phyloP scores from a whole-genome alignment of 176 grass and related monocot species.

The Oryza punctata region DNA sequence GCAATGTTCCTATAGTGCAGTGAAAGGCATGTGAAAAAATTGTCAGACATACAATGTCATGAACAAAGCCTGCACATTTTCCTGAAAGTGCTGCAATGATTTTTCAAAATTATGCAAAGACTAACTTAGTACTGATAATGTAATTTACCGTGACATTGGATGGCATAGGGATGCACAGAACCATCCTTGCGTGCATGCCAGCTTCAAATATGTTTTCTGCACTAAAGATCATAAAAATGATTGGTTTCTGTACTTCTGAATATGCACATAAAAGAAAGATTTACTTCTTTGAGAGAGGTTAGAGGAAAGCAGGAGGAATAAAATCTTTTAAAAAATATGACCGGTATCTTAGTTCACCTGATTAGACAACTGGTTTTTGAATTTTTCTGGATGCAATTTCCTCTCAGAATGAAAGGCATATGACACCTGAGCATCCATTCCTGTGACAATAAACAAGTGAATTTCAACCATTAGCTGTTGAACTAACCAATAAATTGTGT shows the following conservation, averaged over 20 bases:
- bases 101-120: not conserved
- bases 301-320: not conserved
- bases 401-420: slow-evolving; percentile 92
- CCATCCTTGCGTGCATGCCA: slow-evolving; percentile 95
- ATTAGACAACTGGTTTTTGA: slow-evolving; percentile 91
- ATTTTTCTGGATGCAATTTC: slow-evolving; percentile 91
- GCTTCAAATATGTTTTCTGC: slow-evolving; percentile 90
- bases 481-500: slow-evolving; percentile 11
- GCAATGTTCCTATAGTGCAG: slow-evolving; percentile 74
- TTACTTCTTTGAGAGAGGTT: slow-evolving; percentile 15
- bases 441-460: slow-evolving; percentile 45
- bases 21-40: slow-evolving; percentile 9
- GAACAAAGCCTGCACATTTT: slow-evolving; percentile 12
- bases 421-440: slow-evolving; percentile 98
- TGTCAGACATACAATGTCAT: slow-evolving; percentile 1
- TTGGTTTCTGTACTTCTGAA: slow-evolving; percentile 25
- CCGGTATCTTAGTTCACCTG: slow-evolving; percentile 58
- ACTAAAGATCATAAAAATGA: slow-evolving; percentile 44
- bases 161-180: slow-evolving; percentile 84
- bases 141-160: slow-evolving; percentile 75
- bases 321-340: slow-evolving; percentile 9
- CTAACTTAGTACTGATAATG: slow-evolving; percentile 2
- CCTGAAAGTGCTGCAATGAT: not conserved
- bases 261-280: slow-evolving; percentile 21
- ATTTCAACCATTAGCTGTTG: slow-evolving; percentile 37